Evolutionary conservation across 2,329 filamentous ascomycete genomes (phyloP).

Genomic region (Hypoxylon sp.): DNA sequence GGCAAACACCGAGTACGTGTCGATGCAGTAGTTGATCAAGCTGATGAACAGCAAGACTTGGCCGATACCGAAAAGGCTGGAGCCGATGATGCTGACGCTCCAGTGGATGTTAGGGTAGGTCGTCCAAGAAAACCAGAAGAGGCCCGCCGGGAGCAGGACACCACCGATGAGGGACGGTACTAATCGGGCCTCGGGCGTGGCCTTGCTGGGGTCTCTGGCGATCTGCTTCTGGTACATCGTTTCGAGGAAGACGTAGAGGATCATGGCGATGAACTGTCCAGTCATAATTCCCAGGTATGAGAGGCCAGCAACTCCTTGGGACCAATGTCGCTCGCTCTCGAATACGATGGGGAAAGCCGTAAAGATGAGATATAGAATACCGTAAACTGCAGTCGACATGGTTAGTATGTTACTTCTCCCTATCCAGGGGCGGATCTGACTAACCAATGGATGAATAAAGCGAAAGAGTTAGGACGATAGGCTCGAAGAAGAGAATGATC

Average conservation of each 20-base stretch:
- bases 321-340: neutral
- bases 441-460: neutral
- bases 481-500: neutral
- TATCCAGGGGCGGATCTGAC: neutral
- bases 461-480: neutral
- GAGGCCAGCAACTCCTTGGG: constrained; percentile 1
- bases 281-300: constrained; percentile 1
- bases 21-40: constrained; percentile 61
- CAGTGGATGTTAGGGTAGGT: constrained; percentile 43
- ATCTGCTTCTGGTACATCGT: neutral
- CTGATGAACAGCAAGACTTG: constrained; percentile 57
- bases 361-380: neutral
- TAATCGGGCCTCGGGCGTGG: constrained; percentile 9
- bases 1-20: constrained; percentile 73
- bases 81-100: constrained; percentile 50
- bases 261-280: constrained; percentile 5
- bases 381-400: neutral
- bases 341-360: neutral
- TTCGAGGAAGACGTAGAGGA: neutral
- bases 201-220: constrained; percentile 6
- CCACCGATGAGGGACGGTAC: constrained; percentile 3
- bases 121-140: constrained; percentile 31
- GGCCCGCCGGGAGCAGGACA: constrained; percentile 7
- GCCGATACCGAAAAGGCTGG: constrained; percentile 42
- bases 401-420: neutral